Evolutionary conservation across 2,329 filamentous ascomycete species (phyloP), one percentile per base, ranked within the genome.

Genomic region (Stachybotrys elegans): DNA sequence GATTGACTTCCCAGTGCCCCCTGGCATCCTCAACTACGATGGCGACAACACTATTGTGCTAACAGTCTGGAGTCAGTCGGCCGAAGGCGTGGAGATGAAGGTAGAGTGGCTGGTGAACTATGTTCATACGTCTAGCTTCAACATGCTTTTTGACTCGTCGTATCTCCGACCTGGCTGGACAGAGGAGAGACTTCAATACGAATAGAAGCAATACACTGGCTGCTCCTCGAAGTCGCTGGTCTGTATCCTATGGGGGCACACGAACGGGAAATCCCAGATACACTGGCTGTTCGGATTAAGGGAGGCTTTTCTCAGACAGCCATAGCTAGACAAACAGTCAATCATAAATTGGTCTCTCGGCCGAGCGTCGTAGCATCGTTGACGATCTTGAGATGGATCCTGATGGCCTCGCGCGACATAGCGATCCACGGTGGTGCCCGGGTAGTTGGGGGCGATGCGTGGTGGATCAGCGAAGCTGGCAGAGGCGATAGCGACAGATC

Each of bases 51-150:
- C 75, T 0, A 68, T 84, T 42, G 72, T 66, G 0, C 56, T 83
- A 12, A 78, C 73, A 14, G 62, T 84, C 1, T 84, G 81, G 81
- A 75, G 77, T 8, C 77, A 81, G 62, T 69, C 63, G 2, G 70
- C 71, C 6, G 68, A 71, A 11, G 77, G 76, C 0, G 77, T 70
- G 0, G 67, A 68, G 50, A 53, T 79, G 7, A 65, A 64, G 45
- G 56, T 81, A 4, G 68, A 71, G 31, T 73, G 76, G 71, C 65
- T 67, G 42, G 61, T 75, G n/a, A 68, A 79, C 44, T 80, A 78
- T 51, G 70, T 73, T 9, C 66, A 77, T 22, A 67, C 70, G 16
- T 78, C 71, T 31, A 73, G 73, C 25, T 76, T 78, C 51, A 67
- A 74, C 48, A 69, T 75, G 42, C 61, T 56, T 7, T 75, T 79